phyloP scores from a whole-genome alignment of 352 stramenopile genomes.

The Globisporangium spiculum region DNA sequence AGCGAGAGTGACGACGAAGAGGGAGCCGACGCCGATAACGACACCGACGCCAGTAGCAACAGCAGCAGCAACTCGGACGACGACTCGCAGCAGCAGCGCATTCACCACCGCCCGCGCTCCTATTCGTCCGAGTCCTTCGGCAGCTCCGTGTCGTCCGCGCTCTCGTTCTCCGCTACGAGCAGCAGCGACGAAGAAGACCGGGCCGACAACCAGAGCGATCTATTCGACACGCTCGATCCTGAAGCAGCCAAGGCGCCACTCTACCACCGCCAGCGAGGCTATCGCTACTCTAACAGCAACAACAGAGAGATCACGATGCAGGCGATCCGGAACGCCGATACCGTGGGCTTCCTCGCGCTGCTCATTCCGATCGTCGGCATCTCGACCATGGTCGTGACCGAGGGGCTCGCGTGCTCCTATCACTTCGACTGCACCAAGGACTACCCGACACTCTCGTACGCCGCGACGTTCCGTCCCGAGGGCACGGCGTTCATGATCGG shows the following conservation, averaged over 20 bases:
- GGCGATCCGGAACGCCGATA: constrained; percentile 34
- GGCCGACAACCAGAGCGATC: not conserved
- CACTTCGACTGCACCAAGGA: constrained; percentile 74
- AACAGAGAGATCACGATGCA: constrained; percentile 15
- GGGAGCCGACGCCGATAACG: constrained; percentile 2
- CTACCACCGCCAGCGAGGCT: not conserved
- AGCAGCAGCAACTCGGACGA: constrained; percentile 5
- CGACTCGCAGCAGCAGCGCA: not conserved
- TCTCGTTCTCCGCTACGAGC: constrained; percentile 14
- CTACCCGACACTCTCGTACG: constrained; percentile 85
- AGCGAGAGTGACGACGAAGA: not conserved
- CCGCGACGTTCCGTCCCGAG: constrained; percentile 73
- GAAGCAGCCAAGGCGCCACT: constrained; percentile 7
- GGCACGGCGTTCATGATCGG: constrained; percentile 64
- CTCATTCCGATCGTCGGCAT: constrained; percentile 72
- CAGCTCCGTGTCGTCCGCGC: constrained; percentile 17
- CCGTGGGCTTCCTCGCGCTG: constrained; percentile 63
- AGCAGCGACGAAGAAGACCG: not conserved
- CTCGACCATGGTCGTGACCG: constrained; percentile 69
- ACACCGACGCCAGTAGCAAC: constrained; percentile 5
- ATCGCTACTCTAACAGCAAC: not conserved
- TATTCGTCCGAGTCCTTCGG: constrained; percentile 8
- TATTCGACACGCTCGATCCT: not conserved
- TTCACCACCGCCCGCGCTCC: not conserved
- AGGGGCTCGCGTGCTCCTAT: constrained; percentile 58